Evolutionary conservation across 805 yeast species (phyloP).

Genomic region (Candida rishiriensis): DNA sequence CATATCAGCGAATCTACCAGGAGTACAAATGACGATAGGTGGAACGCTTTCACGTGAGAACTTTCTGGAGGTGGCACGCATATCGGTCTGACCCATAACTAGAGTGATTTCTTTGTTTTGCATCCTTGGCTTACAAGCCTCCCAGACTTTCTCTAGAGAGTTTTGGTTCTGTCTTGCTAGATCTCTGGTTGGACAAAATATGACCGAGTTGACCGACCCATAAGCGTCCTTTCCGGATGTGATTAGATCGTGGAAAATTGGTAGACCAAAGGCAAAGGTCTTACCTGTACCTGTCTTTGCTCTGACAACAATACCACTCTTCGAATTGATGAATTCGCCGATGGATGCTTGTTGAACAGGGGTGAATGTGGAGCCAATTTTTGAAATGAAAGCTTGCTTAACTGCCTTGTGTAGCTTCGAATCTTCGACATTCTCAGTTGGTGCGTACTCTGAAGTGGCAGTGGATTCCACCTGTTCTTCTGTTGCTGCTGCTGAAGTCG

Average conservation of each 20-base stretch:
- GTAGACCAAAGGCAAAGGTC: conserved; percentile 84
- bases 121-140: conserved; percentile 6
- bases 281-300: conserved; percentile 97
- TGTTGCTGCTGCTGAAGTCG: not conserved
- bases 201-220: conserved; percentile 49
- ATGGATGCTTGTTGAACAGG: conserved; percentile 66
- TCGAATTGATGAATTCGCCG: conserved; percentile 46
- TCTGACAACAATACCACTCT: conserved; percentile 69
- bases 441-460: conserved; percentile 4
- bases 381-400: conserved; percentile 28
- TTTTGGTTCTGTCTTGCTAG: conserved; percentile 76
- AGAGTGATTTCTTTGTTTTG: conserved; percentile 37
- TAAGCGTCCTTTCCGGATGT: conserved; percentile 18
- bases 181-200: conserved; percentile 89
- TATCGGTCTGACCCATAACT: conserved; percentile 65
- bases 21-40: conserved; percentile 78
- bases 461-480: not conserved
- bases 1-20: conserved; percentile 75
- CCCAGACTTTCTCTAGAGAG: conserved; percentile 50
- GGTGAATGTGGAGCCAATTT: conserved; percentile 50
- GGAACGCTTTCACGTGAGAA: conserved; percentile 34
- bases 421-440: conserved; percentile 21
- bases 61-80: conserved; percentile 20
- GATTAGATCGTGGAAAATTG: conserved; percentile 57
- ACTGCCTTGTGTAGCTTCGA: conserved; percentile 23